Conservation (phyloP, 2,329 filamentous ascomycete genomes). For the Alternaria longipes region DNA sequence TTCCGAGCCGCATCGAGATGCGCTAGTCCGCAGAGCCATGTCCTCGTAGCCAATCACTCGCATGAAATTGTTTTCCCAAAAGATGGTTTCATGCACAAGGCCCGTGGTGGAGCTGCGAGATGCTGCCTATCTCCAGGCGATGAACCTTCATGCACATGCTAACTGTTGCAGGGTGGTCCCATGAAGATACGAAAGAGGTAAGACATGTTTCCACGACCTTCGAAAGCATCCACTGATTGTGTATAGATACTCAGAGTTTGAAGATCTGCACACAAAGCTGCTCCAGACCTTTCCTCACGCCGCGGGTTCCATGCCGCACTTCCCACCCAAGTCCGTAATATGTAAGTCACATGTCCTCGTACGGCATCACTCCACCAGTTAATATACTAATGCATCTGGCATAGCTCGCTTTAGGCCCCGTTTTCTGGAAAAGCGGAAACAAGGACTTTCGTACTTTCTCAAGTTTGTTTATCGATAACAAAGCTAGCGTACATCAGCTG, state of each 20-base stretch:
- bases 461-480: constrained; percentile 69
- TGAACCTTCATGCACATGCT: constrained; percentile 7
- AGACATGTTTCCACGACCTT: neutral
- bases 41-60: constrained; percentile 28
- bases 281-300: constrained; percentile 84
- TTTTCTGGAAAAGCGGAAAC: constrained; percentile 85
- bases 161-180: constrained; percentile 59
- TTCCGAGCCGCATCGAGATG: constrained; percentile 38
- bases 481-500: constrained; percentile 39
- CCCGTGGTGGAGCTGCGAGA: constrained; percentile 6
- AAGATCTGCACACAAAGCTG: constrained; percentile 78
- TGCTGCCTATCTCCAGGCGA: constrained; percentile 12
- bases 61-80: constrained; percentile 3
- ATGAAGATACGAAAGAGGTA: constrained; percentile 69
- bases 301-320: constrained; percentile 81
- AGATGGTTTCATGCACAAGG: constrained; percentile 21
- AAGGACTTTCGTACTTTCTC: constrained; percentile 88
- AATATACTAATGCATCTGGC: constrained; percentile 26
- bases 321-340: constrained; percentile 91
- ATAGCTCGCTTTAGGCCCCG: constrained; percentile 74
- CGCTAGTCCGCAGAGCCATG: constrained; percentile 21
- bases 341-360: constrained; percentile 62
- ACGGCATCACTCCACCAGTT: constrained; percentile 34
- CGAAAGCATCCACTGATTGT: constrained; percentile 28
- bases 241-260: constrained; percentile 89